These are phyloP conservation scores for Hymenoscyphus repandus DNA, from an alignment of 2,329 filamentous ascomycete species.

Conservation along the genomic window DNA sequence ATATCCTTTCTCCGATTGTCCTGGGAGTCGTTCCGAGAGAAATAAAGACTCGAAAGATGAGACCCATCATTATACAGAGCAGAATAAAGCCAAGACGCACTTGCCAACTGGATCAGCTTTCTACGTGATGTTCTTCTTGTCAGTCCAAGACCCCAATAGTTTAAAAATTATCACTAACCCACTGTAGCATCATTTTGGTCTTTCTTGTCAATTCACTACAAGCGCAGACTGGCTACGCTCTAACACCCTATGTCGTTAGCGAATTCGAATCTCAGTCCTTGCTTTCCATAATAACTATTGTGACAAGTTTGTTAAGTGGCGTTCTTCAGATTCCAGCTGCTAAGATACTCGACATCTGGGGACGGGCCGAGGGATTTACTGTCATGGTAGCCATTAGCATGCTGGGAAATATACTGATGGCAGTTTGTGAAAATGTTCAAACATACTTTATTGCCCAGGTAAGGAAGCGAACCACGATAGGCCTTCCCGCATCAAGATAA, in stretches of 20 bases:
- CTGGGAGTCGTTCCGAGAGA: no score
- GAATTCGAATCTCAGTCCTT: background rate
- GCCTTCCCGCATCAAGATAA: no score
- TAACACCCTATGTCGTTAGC: background rate
- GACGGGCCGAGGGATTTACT: constrained; percentile 1
- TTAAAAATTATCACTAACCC: background rate
- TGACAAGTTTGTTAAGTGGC: background rate
- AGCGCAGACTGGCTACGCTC: background rate
- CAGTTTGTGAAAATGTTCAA: background rate
- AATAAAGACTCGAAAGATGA: no score
- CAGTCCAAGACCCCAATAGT: no score
- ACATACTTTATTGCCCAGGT: background rate
- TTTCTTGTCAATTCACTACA: background rate
- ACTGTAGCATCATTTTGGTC: constrained; percentile 16
- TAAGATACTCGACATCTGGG: constrained; percentile 8
- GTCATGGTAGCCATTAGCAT: background rate
- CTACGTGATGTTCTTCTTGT: no score
- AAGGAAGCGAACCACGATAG: background rate
- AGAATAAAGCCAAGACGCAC: no score
- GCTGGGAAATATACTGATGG: background rate
- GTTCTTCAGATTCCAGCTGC: background rate
- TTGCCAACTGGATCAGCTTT: no score
- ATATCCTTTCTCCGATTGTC: no score
- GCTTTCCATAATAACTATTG: background rate
- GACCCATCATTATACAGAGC: no score